Conservation (phyloP, 805 yeast genomes). For the Kuraishia hungarica region DNA sequence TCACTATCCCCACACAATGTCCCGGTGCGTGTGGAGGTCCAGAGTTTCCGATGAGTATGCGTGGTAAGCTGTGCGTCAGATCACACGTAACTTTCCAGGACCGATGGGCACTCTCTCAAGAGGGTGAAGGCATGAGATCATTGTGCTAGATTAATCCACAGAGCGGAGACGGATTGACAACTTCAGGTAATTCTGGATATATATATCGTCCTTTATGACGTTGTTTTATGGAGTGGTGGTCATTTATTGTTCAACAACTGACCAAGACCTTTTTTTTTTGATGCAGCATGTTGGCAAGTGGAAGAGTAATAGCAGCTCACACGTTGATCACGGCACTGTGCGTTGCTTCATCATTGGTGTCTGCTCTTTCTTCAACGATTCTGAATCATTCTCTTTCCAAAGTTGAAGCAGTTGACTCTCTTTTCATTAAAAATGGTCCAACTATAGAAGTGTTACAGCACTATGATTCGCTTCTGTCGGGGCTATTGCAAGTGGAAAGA, state of each 20-base stretch:
- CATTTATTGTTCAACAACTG: not conserved
- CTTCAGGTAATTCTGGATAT: no score
- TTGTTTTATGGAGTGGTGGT: not conserved
- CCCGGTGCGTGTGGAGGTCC: not conserved
- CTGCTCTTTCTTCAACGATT: not conserved
- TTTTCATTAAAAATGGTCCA: not conserved
- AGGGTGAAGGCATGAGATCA: no score
- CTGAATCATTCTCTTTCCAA: not conserved
- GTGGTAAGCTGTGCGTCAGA: not conserved
- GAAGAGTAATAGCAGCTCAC: not conserved
- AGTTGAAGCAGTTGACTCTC: constrained; percentile 1
- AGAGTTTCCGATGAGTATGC: not conserved
- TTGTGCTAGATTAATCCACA: no score
- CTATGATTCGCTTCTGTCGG: not conserved
- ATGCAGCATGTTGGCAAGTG: not conserved
- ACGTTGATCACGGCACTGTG: not conserved
- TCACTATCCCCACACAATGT: not conserved
- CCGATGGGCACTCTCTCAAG: not conserved
- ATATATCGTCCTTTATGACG: no score
- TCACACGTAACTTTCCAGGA: not conserved
- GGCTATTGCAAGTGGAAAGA: not conserved
- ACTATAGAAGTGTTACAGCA: constrained; percentile 1
- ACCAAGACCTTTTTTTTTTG: no score
- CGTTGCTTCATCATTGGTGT: not conserved
- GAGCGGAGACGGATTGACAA: no score